Base-by-base conservation (phyloP, 1,284 basidiomycete genomes). In the Malassezia yamatoensis region DNA sequence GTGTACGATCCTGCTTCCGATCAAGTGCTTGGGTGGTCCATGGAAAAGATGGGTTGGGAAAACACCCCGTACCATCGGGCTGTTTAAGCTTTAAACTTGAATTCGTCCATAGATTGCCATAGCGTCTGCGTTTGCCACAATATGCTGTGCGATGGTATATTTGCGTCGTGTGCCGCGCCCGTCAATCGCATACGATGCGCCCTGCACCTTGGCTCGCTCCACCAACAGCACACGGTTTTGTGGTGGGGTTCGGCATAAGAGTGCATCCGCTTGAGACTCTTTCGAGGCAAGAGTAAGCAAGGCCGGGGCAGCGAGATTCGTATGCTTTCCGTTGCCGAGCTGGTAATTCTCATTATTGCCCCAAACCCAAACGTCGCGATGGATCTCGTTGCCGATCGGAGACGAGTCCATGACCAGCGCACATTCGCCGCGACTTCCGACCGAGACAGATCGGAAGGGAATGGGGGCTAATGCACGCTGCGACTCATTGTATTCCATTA, bases 271-370 rank as follows among this genome's bases (percentile, higher is more conserved):
- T 29, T 29, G 24, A 29, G 24, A 29, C 10, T 43, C 11, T 5
- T 36, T 33, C 36, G 24, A n/a, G 11, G 1, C 34, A 0, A 78
- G 75, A 10, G 78, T 77, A 12, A 82, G 70, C 64, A 81, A 78
- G 57, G 79, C 78, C 0, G 91, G 90, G 13, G 83, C 78, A 0
- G 86, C 81, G 8, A 85, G 68, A 68, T 85, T 88, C 5, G 83
- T 80, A 53, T 85, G 81, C 74, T 85, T 88, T 39, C 88, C 88
- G 59, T 84, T 90, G 5, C 90, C 91, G 5, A 74, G 54, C 44
- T 74, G 70, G 44, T 60, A 70, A 0, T 63, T 60, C 4, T 62
- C 64, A 35, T 74, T 74, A 36, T 59, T 53, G 8, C 79, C 79
- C 77, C 77, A 80, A 0, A 79, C 77, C 67, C 80, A 77, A n/a